Conservation (phyloP, 768 basidiomycete species). For the Termitomyces sp. region DNA sequence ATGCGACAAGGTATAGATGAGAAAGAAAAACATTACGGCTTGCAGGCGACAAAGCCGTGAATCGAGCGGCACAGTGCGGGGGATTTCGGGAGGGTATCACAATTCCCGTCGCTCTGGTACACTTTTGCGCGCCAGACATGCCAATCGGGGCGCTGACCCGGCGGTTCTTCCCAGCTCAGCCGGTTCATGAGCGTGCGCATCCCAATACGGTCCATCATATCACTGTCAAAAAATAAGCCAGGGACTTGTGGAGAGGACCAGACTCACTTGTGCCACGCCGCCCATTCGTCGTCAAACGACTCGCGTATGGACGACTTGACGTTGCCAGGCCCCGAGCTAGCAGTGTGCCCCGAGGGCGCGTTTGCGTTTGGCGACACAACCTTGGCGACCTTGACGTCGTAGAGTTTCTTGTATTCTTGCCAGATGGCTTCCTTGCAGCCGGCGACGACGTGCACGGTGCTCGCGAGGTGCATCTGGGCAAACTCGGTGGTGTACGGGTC, state of each 20-base stretch:
- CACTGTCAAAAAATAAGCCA: constrained; percentile 33
- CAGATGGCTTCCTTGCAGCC: constrained; percentile 70
- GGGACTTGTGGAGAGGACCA: not conserved
- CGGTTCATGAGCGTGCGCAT: constrained; percentile 47
- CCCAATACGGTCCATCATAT: constrained; percentile 69
- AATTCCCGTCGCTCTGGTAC: no score
- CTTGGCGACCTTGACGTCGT: constrained; percentile 19
- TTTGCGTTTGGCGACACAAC: not conserved
- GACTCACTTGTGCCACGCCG: constrained; percentile 64
- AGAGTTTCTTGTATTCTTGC: constrained; percentile 52
- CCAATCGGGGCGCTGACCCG: constrained; percentile 45
- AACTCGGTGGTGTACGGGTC: constrained; percentile 25
- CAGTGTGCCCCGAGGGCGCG: not conserved
- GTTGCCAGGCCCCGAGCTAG: constrained; percentile 3
- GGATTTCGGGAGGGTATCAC: no score
- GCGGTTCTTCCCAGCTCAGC: constrained; percentile 47
- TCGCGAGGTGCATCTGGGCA: constrained; percentile 63
- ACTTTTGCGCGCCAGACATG: constrained; percentile 43
- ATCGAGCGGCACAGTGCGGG: constrained; percentile 39
- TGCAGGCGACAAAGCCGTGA: constrained; percentile 52
- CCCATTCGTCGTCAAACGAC: constrained; percentile 64
- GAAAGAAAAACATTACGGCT: constrained; percentile 14
- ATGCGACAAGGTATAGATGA: not conserved
- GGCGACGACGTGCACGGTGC: constrained; percentile 46
- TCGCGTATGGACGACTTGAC: constrained; percentile 33